Conservation (phyloP, 2,329 filamentous ascomycete species). For the Monosporascus cannonballus region DNA sequence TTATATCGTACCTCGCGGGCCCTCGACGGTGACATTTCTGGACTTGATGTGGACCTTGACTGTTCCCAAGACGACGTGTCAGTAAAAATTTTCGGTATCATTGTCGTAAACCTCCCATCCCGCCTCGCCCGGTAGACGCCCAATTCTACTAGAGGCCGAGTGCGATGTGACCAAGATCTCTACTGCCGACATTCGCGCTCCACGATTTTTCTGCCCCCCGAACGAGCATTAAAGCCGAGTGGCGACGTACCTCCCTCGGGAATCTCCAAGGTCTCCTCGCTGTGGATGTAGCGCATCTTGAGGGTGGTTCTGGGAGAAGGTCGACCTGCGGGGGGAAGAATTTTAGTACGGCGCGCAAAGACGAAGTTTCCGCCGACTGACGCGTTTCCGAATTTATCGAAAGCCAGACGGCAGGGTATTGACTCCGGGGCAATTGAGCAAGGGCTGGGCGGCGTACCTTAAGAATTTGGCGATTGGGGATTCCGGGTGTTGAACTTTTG, state of each 20-base stretch:
- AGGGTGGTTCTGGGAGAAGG: conserved; percentile 36
- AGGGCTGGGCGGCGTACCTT: neutral
- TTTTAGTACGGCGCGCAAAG: neutral
- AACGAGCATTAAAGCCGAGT: neutral
- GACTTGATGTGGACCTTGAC: conserved; percentile 99
- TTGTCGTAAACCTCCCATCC: neutral
- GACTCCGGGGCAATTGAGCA: neutral
- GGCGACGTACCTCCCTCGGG: conserved; percentile 85
- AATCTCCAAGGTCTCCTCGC: conserved; percentile 89
- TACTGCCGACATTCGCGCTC: neutral
- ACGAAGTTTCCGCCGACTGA: neutral
- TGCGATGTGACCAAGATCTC: neutral
- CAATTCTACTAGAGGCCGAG: neutral
- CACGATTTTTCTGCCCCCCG: neutral
- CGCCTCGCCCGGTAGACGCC: neutral
- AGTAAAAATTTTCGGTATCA: conserved; percentile 19
- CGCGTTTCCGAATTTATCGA: neutral
- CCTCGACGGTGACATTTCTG: conserved; percentile 92
- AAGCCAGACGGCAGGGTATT: neutral
- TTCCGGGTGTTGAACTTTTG: neutral
- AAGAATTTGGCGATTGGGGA: neutral
- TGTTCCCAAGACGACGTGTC: conserved; percentile 40
- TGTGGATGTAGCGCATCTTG: conserved; percentile 99
- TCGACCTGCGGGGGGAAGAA: conserved; percentile 13
- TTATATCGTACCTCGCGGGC: conserved; percentile 69